phyloP scores from a whole-genome alignment of 176 grass and related monocot species.

The Triticum monococcum region DNA sequence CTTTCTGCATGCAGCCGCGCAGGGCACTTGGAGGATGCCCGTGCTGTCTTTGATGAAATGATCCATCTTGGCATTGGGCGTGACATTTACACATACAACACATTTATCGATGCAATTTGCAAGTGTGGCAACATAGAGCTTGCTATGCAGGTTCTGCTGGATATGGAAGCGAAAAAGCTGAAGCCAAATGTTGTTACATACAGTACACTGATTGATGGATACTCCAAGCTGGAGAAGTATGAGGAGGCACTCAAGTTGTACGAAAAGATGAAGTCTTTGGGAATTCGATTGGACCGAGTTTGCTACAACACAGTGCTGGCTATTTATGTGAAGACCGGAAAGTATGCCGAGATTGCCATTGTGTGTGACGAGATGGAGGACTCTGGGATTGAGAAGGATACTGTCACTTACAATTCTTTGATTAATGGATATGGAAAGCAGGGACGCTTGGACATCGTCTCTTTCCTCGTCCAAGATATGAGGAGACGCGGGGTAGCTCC shows the following conservation, averaged over 20 bases:
- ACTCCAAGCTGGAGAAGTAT: conserved; percentile 90
- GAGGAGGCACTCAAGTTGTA: conserved; percentile 80
- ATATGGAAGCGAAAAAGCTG: conserved; percentile 72
- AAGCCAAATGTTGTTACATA: conserved; percentile 94
- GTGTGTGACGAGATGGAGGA: conserved; percentile 87
- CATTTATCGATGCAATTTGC: conserved; percentile 94
- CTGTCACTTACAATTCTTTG: conserved; percentile 95
- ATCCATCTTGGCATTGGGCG: conserved; percentile 79
- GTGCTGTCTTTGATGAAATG: conserved; percentile 91
- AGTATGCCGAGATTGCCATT: conserved; percentile 76
- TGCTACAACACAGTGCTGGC: conserved; percentile 97
- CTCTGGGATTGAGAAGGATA: conserved; percentile 82
- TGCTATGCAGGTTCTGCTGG: conserved; percentile 68
- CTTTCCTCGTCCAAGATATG: conserved; percentile 94
- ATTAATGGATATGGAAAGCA: conserved; percentile 98
- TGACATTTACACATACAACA: conserved; percentile 99
- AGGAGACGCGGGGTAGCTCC: conserved; percentile 62
- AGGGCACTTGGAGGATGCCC: conserved; percentile 83
- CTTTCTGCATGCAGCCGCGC: conserved; percentile 85
- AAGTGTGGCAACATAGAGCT: conserved; percentile 96
- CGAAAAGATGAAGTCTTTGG: conserved; percentile 81
- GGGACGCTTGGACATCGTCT: conserved; percentile 73
- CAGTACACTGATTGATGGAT: conserved; percentile 96
- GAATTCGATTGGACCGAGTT: conserved; percentile 73
- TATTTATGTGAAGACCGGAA: conserved; percentile 84